Evolutionary conservation across 1,139 yeast species (phyloP).

Genomic region (Pichia norvegensis): DNA sequence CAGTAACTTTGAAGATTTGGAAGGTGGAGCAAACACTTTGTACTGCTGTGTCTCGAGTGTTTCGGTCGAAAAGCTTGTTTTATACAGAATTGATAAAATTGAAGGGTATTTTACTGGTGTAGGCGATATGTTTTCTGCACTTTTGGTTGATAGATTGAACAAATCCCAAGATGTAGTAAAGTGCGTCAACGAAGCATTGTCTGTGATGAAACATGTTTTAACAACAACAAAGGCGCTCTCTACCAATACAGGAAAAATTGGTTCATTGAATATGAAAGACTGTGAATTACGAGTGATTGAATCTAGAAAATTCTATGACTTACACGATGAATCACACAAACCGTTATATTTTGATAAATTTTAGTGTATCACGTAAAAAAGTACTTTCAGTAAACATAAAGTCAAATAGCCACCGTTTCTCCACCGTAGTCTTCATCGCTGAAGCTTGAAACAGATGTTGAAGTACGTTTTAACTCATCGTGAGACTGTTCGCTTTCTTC

Average conservation of each 20-base stretch:
- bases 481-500: neutral
- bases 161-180: constrained; percentile 24
- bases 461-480: neutral
- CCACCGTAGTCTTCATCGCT: constrained; percentile 21
- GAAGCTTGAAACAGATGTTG: neutral
- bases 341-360: constrained; percentile 10
- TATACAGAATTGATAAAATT: constrained; percentile 36
- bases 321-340: constrained; percentile 15
- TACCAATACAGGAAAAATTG: constrained; percentile 29
- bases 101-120: constrained; percentile 83
- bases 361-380: neutral
- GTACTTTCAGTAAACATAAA: too few relatives aligned
- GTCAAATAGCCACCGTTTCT: constrained; percentile 6
- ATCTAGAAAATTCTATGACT: constrained; percentile 26
- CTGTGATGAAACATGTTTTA: constrained; percentile 43
- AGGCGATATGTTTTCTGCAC: constrained; percentile 83
- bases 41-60: constrained; percentile 49
- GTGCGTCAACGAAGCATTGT: constrained; percentile 36
- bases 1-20: constrained; percentile 18
- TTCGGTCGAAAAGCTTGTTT: constrained; percentile 10
- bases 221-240: constrained; percentile 32
- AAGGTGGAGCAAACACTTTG: constrained; percentile 28
- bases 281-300: constrained; percentile 33
- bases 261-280: constrained; percentile 33
- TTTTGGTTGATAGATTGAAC: constrained; percentile 55